A percentile compares a stretch with the other conserved stretches of the same genome.
Conservation (phyloP, 2,329 filamentous ascomycete species). For the Knufia petricola region DNA sequence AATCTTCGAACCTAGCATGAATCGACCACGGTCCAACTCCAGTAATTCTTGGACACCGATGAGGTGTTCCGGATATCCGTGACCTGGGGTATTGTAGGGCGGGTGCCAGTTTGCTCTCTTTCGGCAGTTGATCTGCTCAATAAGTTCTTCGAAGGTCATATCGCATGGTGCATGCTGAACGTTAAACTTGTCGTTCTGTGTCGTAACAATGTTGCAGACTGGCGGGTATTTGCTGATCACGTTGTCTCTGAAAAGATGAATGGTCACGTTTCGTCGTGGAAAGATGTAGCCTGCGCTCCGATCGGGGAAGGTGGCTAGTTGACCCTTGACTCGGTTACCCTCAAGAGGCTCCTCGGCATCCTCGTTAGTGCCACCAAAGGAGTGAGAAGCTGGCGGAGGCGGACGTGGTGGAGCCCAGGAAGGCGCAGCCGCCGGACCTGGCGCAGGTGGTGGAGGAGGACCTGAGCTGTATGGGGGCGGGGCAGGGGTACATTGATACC, state of each 20-base stretch:
- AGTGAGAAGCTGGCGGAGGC: conserved; percentile 10
- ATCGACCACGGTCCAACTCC: conserved; percentile 46
- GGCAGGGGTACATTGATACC: not conserved
- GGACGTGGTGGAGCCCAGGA: conserved; percentile 7
- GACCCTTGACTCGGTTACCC: conserved; percentile 21
- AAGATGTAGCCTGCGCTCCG: conserved; percentile 13
- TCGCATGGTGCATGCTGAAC: conserved; percentile 45
- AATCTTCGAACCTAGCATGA: conserved; percentile 49
- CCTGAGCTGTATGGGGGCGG: conserved; percentile 4
- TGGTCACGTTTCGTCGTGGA: conserved; percentile 14
- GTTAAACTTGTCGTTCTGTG: conserved; percentile 35
- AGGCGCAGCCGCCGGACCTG: conserved; percentile 7
- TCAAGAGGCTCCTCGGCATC: conserved; percentile 16
- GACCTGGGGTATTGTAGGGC: not conserved
- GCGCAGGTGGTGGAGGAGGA: conserved; percentile 12
- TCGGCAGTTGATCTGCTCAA: conserved; percentile 49
- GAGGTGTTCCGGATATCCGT: conserved; percentile 21
- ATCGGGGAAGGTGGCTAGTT: conserved; percentile 14
- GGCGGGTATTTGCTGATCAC: conserved; percentile 15
- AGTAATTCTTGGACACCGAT: conserved; percentile 50
- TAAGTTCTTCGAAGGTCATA: conserved; percentile 47
- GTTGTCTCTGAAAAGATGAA: conserved; percentile 33
- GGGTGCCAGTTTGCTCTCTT: conserved; percentile 30
- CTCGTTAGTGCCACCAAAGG: conserved; percentile 13
- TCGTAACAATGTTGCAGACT: conserved; percentile 2